These are phyloP conservation scores for Endotrypanum monterogeii DNA, from an alignment of 208 protist species.

Conservation along the genomic window DNA sequence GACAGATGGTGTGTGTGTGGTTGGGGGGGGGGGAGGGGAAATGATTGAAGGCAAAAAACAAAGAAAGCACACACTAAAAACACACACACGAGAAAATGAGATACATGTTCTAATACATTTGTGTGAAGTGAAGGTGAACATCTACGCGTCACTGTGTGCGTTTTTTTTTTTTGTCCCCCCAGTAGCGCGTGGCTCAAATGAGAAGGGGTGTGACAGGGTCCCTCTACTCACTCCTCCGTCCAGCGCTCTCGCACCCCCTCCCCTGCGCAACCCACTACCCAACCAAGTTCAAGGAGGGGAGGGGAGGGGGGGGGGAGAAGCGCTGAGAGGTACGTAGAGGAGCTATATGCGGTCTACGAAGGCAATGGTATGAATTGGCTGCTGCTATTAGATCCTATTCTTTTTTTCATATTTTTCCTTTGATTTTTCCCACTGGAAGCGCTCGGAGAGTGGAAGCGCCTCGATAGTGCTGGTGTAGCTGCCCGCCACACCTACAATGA, in stretches of 20 bases:
- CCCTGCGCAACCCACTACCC: not conserved
- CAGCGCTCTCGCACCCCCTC: no score
- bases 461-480: conserved; percentile 79
- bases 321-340: not conserved
- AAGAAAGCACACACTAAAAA: no score
- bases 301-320: not conserved
- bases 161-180: no score
- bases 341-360: no score
- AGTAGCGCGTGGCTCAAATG: no score
- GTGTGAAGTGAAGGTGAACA: not conserved
- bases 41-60: not conserved
- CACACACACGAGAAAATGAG: no score
- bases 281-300: not conserved
- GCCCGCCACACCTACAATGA: conserved; percentile 65
- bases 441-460: conserved; percentile 53
- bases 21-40: not conserved
- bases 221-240: not conserved
- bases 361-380: no score
- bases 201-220: no score
- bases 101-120: no score
- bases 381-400: conserved; percentile 3
- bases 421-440: conserved; percentile 61
- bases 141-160: no score
- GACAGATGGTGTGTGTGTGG: not conserved
- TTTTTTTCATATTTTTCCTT: conserved; percentile 44